Conservation (phyloP, 1,284 basidiomycete genomes). For the Phlebopus sp. region DNA sequence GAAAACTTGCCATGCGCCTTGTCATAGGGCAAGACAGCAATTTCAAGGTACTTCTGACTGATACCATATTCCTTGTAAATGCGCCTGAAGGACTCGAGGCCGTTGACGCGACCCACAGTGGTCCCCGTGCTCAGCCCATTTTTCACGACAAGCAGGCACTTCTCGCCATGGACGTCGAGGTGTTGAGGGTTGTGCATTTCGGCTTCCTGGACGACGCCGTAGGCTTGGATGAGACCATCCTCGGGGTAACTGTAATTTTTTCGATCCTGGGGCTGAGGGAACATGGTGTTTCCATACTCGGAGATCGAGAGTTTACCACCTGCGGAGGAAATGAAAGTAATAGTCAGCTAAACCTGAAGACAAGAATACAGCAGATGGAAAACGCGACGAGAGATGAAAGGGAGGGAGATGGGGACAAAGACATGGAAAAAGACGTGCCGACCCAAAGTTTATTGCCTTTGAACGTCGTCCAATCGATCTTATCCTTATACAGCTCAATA, state of each 20-base stretch:
- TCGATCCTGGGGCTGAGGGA: constrained; percentile 16
- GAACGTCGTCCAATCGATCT: constrained; percentile 18
- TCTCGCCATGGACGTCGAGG: constrained; percentile 23
- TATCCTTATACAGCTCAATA: constrained; percentile 31
- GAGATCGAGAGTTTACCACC: constrained; percentile 5
- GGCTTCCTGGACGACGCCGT: constrained; percentile 23
- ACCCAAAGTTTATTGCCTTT: constrained; percentile 25
- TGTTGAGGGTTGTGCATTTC: constrained; percentile 25
- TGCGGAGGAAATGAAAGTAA: constrained; percentile 10
- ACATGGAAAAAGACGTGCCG: constrained; percentile 16
- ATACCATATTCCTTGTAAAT: constrained; percentile 12
- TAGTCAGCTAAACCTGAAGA: constrained; percentile 17
- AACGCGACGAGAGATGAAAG: constrained; percentile 5
- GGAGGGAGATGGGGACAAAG: constrained; percentile 9
- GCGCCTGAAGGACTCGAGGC: constrained; percentile 23
- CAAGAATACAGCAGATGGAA: constrained; percentile 13
- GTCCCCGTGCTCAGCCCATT: constrained; percentile 26
- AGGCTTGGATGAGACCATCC: constrained; percentile 30
- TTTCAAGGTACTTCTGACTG: constrained; percentile 23
- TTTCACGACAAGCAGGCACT: constrained; percentile 34
- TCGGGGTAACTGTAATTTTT: constrained; percentile 24
- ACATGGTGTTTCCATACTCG: constrained; percentile 18
- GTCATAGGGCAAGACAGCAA: constrained; percentile 25
- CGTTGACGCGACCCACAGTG: constrained; percentile 30
- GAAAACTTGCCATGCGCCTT: constrained; percentile 31